Evolutionary conservation across 202 grass and related monocot species (phyloP).

Genomic region (Elaeis oleifera): DNA sequence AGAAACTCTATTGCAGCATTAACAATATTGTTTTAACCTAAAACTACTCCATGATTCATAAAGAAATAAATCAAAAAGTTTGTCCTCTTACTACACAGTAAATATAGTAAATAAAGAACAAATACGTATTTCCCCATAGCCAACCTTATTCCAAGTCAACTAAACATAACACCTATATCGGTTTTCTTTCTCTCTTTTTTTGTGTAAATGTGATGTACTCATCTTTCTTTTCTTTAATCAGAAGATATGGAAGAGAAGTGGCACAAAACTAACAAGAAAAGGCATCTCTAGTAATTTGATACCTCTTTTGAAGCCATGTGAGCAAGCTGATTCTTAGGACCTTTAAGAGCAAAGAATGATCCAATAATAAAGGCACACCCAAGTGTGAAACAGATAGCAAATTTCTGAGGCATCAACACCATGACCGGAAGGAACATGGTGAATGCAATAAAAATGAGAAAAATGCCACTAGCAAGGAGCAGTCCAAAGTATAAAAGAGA

Average conservation of each 20-base stretch:
- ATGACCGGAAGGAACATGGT: conserved; percentile 93
- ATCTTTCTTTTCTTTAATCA: background rate
- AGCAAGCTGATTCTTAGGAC: conserved; percentile 70
- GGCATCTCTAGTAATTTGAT: conserved; percentile 6
- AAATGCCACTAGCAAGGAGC: conserved; percentile 72
- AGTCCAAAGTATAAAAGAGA: conserved; percentile 90
- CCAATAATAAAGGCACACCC: conserved; percentile 85
- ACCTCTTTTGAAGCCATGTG: conserved; percentile 99
- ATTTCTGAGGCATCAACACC: conserved; percentile 94
- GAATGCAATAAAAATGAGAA: conserved; percentile 89
- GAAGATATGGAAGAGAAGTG: background rate
- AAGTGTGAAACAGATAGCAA: conserved; percentile 86
- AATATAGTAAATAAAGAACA: too few relatives aligned
- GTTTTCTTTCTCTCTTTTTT: too few relatives aligned
- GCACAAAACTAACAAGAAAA: background rate
- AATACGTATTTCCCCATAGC: too few relatives aligned
- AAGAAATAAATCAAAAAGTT: too few relatives aligned
- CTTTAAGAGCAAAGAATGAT: conserved; percentile 97
- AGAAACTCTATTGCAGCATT: too few relatives aligned
- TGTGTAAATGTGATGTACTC: too few relatives aligned
- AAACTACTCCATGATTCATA: too few relatives aligned
- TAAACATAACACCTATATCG: too few relatives aligned
- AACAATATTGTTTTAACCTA: too few relatives aligned
- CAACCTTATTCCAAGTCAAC: too few relatives aligned
- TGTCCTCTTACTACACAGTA: too few relatives aligned